Evolutionary conservation across 2,329 filamentous ascomycete species (phyloP), one percentile per base, ranked within the genome.

Genomic region (Scedosporium boydii): DNA sequence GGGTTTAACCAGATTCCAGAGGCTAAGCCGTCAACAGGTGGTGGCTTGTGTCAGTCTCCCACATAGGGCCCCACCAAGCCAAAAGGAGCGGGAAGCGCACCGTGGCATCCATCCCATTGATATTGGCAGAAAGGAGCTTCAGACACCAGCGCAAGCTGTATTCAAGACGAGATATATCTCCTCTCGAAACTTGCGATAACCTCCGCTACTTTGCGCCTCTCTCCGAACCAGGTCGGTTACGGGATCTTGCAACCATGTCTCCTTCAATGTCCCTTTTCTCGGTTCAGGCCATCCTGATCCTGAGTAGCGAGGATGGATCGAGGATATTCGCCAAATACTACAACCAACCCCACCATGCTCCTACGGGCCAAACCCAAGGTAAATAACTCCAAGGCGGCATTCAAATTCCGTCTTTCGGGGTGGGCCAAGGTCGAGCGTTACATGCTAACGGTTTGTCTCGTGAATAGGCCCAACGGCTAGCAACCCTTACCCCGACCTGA

Each of bases 281-380:
- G 70, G 82, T 92, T 72, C 88, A 90, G 75, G 89, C 89, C 72
- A 82, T 93, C 74, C 82, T 91, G 68, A 86, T 93, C 69, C 87
- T 93, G 73, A 86, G 88, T 71, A 87, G 88, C 65, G 91, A 96
- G 77, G 93, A 98, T 75, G 90, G 90, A 72, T 89, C 89, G 65
- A 87, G 93, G 75, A 90, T 98, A 78, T 91, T 96, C 75, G 86
- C 92, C 72, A 97, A 97, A 81, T 96, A 96, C 84, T 96, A 93
- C 82, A 77, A 75, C 76, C 80, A 76, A 79, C 89, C 75, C 75
- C 88, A 79, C 71, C 74, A 72, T 74, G 74, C 73, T 70, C 74
- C 75, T 53, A 38, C 21, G 26, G 55, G 61, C 68, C 29, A 26
- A 63, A 38, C 53, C 29, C 46, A 59, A 60, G 51, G 58, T 57